Base-by-base conservation (phyloP, 2,329 filamentous ascomycete genomes). In the Sordariomycetes sp. region DNA sequence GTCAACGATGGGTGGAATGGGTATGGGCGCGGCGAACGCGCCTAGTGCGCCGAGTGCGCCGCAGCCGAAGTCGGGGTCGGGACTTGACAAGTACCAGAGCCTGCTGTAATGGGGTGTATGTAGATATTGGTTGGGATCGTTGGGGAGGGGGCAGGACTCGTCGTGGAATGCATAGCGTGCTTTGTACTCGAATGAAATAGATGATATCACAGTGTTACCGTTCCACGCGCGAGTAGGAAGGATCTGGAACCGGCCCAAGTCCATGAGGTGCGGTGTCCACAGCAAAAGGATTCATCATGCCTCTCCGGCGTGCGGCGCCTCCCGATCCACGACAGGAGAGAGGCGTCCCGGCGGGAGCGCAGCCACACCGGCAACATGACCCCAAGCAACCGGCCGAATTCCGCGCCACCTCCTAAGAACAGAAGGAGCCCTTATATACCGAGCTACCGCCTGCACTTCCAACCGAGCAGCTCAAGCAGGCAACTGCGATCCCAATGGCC, bases 21-120 rank as follows among this genome's bases (percentile, higher is more conserved):
- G 25, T 60, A 64, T 37, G 64, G 63, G 52, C 62, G 67, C 54
- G 65, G 66, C 60, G 65, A 67, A 58, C 65, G 67, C 61, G 64
- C 67, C 20, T 12, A 43, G 22, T 65, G 67, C 61, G 64, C 67
- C 20, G 12, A 43, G 22, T 18, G 61, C 64, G 65, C 58, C 20
- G 11, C 60, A 63, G 34, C 60, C 59, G 51, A 69, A 71, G 59
- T 71, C 69, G 59, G 78, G 76, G 64, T 76, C 78, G 5, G 83
- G 84, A 0, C 72, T 88, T 70, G 83, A 86, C 69, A 85, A 84
- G 71, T 88, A 87, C 62, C 80, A 85, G 69, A 88, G 85, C 71
- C 67, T 88, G 63, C 69, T 88, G 64, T 87, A 72, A 65, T 50
- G 22, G 18, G 40, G 5, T 7, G 14, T 46, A 18, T 40, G 37